Percentiles rank a stretch among this genome's conserved stretches.
Evolutionary conservation across 805 yeast species (phyloP).

Genomic region (Nakazawaea wickerhamii): DNA sequence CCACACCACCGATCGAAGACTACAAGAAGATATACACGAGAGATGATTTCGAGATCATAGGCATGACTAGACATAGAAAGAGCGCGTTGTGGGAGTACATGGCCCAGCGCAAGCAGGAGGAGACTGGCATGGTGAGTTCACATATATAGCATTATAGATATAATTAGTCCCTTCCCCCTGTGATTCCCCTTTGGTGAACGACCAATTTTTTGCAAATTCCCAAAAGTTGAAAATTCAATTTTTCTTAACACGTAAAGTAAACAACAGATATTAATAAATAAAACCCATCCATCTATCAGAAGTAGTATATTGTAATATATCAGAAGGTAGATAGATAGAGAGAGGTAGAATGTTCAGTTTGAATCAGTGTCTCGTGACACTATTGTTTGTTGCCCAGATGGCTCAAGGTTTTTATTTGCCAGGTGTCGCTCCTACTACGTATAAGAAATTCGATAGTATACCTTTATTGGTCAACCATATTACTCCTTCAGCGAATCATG

Average conservation of each 20-base stretch:
- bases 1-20: conserved; percentile 22
- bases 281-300: no score
- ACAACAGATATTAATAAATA: background rate
- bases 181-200: conserved; percentile 2
- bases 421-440: conserved; percentile 93
- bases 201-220: background rate
- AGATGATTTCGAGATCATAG: conserved; percentile 34
- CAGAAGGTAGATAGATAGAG: no score
- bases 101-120: conserved; percentile 69
- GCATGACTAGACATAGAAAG: conserved; percentile 63
- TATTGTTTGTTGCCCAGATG: conserved; percentile 15
- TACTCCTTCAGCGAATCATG: conserved; percentile 61
- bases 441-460: conserved; percentile 63
- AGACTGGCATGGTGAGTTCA: conserved; percentile 14
- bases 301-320: no score
- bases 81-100: conserved; percentile 72
- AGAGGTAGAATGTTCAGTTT: background rate
- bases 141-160: no score
- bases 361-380: background rate
- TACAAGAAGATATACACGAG: conserved; percentile 28
- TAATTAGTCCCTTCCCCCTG: background rate
- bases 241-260: conserved; percentile 2
- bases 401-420: conserved; percentile 77
- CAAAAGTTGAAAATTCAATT: no score
- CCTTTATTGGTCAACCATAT: conserved; percentile 85